Base-by-base conservation (phyloP, 192 early-diverging fungal genomes). In the Cetraspora pellucida region DNA sequence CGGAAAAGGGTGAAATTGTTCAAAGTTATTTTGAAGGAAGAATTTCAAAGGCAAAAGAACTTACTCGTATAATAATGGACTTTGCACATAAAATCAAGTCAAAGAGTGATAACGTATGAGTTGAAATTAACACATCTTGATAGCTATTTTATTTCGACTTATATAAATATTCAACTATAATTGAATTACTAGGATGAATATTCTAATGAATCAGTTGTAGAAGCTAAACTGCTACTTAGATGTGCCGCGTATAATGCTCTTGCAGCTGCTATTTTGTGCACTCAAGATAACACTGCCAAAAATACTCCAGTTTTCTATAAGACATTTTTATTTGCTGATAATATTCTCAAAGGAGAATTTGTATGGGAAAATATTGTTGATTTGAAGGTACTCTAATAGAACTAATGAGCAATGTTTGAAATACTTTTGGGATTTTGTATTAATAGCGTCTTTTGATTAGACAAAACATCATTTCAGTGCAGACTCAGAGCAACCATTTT, bases 361-460 rank as follows among this genome's bases (percentile, higher is more conserved):
- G 75, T 91, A 13, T 92, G 91, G 91, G 84, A 85, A 46, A 89
- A 90, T 55, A 87, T 92, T 30, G 77, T 91, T 14, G 88, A 90
- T 68, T 72, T 81, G 11, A 72, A 61, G 5, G 83, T 84, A 73
- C 31, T 4, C 31, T 23, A 11, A 7, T 37, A 55, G 17, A 54
- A 30, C 2, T 14, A 63, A 13, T 63, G 7, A 1, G 0, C 37
- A 1, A 7, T 45, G 59, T 16, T 64, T 21, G 61, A 19, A 5
- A 21, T 27, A 43, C 21, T 59, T n/a, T n/a, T n/a, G n/a, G n/a
- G n/a, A n/a, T n/a, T 66, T 49, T 47, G n/a, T 44, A 31, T 10
- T 8, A 16, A 17, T 30, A 27, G 10, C 52, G 13, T 72, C 23
- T 27, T 77, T 19, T 16, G 3, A 58, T 43, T 37, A 70, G 63